phyloP scores from a whole-genome alignment of 345 rosid species.

The Citrus inodora region DNA sequence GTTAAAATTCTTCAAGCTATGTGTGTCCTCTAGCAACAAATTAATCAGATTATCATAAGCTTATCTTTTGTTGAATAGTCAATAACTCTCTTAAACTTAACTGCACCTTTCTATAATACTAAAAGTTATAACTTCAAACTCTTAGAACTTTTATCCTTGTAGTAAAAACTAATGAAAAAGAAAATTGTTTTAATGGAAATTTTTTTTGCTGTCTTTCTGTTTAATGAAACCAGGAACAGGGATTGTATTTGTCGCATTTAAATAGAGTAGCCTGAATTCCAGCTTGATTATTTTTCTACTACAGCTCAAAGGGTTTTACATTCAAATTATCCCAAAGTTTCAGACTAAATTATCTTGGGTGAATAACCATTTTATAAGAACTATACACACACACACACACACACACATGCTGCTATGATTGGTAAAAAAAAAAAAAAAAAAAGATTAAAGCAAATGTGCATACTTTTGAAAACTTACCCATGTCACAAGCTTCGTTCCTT shows the following conservation, averaged over 20 bases:
- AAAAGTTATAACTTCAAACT: background rate
- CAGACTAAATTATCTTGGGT: background rate
- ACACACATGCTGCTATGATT: too few species aligned
- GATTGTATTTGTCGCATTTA: background rate
- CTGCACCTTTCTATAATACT: background rate
- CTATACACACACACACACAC: too few species aligned
- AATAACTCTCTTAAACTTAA: background rate
- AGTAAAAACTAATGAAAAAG: background rate
- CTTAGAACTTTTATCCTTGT: background rate
- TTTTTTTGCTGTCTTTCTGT: background rate
- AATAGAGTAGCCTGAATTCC: background rate
- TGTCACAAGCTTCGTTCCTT: conserved; percentile 85
- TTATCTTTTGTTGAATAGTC: too few species aligned
- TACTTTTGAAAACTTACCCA: conserved; percentile 45
- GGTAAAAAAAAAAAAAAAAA: too few species aligned
- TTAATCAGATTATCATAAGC: background rate
- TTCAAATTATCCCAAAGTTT: background rate
- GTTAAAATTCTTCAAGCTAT: background rate
- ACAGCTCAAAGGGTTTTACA: background rate
- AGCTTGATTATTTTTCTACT: background rate
- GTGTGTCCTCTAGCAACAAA: background rate
- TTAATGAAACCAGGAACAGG: background rate
- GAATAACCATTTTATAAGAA: background rate
- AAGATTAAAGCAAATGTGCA: background rate
- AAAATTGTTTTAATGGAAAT: background rate